Percentiles rank a stretch among this genome's conserved stretches.
Evolutionary conservation across 2,329 filamentous ascomycete species (phyloP).

Genomic region (Chaetomium globosum): DNA sequence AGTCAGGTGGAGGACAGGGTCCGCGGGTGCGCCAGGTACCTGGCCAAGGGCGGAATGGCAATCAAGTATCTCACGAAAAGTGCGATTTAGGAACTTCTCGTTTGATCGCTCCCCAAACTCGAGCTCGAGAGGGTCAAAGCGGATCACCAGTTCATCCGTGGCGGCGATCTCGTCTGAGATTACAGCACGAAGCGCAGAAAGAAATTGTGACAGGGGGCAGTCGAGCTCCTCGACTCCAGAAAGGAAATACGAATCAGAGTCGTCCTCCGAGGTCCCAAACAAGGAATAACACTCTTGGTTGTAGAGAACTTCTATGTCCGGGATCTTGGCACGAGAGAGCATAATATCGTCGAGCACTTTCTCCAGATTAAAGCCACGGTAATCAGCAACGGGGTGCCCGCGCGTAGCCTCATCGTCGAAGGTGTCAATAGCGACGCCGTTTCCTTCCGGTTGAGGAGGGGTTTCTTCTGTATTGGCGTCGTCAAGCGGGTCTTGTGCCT

Average conservation of each 20-base stretch:
- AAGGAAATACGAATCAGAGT: conserved; percentile 51
- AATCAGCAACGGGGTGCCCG: conserved; percentile 16
- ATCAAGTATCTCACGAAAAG: conserved; percentile 36
- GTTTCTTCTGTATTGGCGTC: conserved; percentile 15
- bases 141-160: conserved; percentile 55
- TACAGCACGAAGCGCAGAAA: conserved; percentile 51
- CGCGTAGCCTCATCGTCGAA: conserved; percentile 16
- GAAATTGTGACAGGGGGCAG: conserved; percentile 49
- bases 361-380: conserved; percentile 31
- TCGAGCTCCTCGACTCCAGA: conserved; percentile 48
- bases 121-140: conserved; percentile 55
- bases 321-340: conserved; percentile 22
- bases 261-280: conserved; percentile 44
- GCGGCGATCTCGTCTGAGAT: conserved; percentile 50
- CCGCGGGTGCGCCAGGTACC: conserved; percentile 17
- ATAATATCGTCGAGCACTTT: conserved; percentile 31
- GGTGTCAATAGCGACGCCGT: conserved; percentile 2
- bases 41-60: conserved; percentile 31
- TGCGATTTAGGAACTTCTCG: conserved; percentile 34
- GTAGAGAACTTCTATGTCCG: conserved; percentile 41
- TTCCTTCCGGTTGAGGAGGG: background rate
- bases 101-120: conserved; percentile 51
- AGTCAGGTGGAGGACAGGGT: conserved; percentile 32
- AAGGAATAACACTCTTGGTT: conserved; percentile 42
- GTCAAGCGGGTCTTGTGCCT: conserved; percentile 6